Base-by-base conservation (phyloP, 768 basidiomycete genomes). In the Panaeolus cyanescens region DNA sequence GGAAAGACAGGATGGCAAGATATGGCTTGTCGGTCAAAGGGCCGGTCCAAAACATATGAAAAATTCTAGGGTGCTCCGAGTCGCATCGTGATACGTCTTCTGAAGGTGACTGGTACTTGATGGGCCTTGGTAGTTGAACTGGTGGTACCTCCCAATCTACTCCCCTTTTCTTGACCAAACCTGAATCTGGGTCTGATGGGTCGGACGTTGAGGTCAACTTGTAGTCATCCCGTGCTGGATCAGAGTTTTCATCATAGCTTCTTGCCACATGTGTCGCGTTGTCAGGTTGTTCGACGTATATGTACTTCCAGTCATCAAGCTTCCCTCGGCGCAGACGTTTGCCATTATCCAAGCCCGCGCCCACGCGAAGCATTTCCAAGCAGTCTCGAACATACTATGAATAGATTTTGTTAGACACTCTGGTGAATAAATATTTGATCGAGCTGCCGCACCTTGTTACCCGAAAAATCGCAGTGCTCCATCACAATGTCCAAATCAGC, bases 21-120 rank as follows among this genome's bases (percentile, higher is more conserved):
- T 99, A 99, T 2, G 97, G 97, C 74, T 98, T 98, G 80, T 99
- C 97, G 8, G 95, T 97, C 80, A 99, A 98, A 1, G 94, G 90
- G 0, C 97, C 96, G 1, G 96, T 93, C 96, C 97, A 99, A 80
- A 97, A 99, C 89, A 98, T 97, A 75, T 99, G 97, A 81, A 96
- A 99, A 32, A 98, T 76, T 33, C 92, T 86, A 5, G 95, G 91
- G 67, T 90, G 87, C 65, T 93, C 89, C 0, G 89, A 83, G 69
- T 97, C 93, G 74, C 97, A 99, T 1, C 88, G 81, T 1, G 77
- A 72, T 2, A 83, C 72, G 37, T 86, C 80, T 58, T 83, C 82
- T 20, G 86, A 80, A 65, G 85, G 83, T 0, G 89, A 82, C 37
- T 77, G 76, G 68, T 91, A 85, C 32, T 78, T 73, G 13, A 83